Evolutionary conservation across 208 protist species (phyloP).

Genomic region (Leishmania martiniquensis): DNA sequence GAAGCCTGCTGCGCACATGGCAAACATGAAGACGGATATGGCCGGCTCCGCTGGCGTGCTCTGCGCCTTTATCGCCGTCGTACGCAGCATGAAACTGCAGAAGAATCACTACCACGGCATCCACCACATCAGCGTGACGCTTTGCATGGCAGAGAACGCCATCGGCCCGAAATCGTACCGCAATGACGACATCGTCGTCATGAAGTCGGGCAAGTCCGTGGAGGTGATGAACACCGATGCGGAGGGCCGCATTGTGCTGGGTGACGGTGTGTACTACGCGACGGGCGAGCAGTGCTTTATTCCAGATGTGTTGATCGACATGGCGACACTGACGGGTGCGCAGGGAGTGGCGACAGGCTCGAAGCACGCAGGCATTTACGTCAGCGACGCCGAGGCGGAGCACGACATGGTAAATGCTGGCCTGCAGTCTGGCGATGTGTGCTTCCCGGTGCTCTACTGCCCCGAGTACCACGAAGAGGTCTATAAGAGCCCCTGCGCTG

Average conservation of each 20-base stretch:
- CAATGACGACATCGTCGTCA: conserved; percentile 84
- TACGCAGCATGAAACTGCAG: conserved; percentile 46
- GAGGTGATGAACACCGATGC: conserved; percentile 93
- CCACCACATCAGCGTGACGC: conserved; percentile 60
- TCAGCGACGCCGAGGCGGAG: conserved; percentile 67
- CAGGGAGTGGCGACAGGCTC: conserved; percentile 84
- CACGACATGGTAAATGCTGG: conserved; percentile 57
- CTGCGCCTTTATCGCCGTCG: conserved; percentile 71
- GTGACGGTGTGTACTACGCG: conserved; percentile 87
- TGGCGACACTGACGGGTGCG: conserved; percentile 93
- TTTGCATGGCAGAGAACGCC: conserved; percentile 89
- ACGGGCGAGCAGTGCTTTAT: conserved; percentile 64
- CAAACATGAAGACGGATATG: conserved; percentile 94
- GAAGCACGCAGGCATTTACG: conserved; percentile 78
- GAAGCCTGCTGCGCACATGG: conserved; percentile 79
- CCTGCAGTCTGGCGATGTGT: conserved; percentile 61
- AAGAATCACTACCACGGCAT: conserved; percentile 41
- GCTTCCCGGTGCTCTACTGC: conserved; percentile 87
- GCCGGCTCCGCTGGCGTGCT: conserved; percentile 82
- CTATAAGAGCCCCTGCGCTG: conserved; percentile 66
- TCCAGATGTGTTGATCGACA: conserved; percentile 82
- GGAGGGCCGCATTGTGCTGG: conserved; percentile 88
- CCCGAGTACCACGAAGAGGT: conserved; percentile 79
- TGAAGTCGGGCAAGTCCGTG: conserved; percentile 89
- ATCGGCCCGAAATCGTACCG: conserved; percentile 71